phyloP scores from a whole-genome alignment of 2,329 filamentous ascomycete species.

The Penicillium italicum region DNA sequence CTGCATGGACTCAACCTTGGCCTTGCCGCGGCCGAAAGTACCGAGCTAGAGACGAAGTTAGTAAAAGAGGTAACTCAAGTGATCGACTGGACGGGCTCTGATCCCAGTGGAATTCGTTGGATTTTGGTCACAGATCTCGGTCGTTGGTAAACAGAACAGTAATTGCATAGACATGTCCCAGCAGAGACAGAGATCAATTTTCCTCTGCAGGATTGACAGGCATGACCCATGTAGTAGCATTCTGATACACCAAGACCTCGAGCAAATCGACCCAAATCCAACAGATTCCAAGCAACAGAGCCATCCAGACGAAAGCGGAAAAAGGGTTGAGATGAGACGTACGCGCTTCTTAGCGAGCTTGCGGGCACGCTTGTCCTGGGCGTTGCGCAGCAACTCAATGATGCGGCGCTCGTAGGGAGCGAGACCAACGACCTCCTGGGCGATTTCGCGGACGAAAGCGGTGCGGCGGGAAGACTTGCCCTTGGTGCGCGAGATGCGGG shows the following conservation, averaged over 20 bases:
- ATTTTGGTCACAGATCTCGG: not conserved
- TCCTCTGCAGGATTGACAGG: not conserved
- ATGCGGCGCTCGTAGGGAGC: slow-evolving; percentile 97
- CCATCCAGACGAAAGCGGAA: not conserved
- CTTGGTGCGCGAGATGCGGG: slow-evolving; percentile 80
- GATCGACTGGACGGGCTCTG: not conserved
- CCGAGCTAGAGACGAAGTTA: slow-evolving; percentile 64
- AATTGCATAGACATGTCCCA: not conserved
- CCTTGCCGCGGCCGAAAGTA: slow-evolving; percentile 98
- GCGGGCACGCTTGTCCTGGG: slow-evolving; percentile 97
- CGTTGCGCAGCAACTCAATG: slow-evolving; percentile 98
- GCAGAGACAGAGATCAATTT: not conserved
- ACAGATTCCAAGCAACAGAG: not conserved
- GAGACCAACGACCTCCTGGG: slow-evolving; percentile 96
- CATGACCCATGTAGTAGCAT: slow-evolving; percentile 1
- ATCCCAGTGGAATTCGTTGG: not conserved
- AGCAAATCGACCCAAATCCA: not conserved
- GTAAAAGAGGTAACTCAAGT: not conserved
- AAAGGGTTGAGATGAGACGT: slow-evolving; percentile 43
- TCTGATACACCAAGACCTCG: not conserved
- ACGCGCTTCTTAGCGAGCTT: slow-evolving; percentile 99
- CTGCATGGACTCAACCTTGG: slow-evolving; percentile 99
- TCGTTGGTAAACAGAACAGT: not conserved
- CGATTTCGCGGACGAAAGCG: slow-evolving; percentile 92
- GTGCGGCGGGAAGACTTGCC: slow-evolving; percentile 96